Percentiles rank a stretch among this genome's conserved stretches.
Evolutionary conservation across 305 asterid species (phyloP).

Genomic region (Fraxinus baroniana): DNA sequence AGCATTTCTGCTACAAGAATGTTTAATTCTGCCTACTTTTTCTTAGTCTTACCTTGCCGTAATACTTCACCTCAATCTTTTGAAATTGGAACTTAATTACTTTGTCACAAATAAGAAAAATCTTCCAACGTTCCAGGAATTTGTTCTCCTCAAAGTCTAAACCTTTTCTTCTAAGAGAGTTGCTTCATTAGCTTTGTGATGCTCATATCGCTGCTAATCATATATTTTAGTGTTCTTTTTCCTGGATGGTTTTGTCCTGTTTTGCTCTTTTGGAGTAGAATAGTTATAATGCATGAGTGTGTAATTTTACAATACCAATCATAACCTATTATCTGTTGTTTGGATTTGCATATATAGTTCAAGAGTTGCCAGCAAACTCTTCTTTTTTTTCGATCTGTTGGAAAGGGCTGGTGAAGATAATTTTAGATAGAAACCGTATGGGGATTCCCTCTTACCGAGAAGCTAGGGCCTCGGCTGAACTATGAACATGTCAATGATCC

Average conservation of each 20-base stretch:
- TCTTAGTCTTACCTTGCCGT: too few relatives aligned
- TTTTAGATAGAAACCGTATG: too few relatives aligned
- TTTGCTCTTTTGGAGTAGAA: too few relatives aligned
- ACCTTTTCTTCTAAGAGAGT: not conserved
- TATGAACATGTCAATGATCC: conserved; percentile 67
- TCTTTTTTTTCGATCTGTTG: conserved; percentile 42
- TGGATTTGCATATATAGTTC: conserved; percentile 80
- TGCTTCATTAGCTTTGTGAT: not conserved
- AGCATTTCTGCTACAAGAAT: too few relatives aligned
- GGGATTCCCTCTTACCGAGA: conserved; percentile 39
- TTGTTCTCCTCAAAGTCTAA: not conserved
- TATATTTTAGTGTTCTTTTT: too few relatives aligned
- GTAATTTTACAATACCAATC: too few relatives aligned
- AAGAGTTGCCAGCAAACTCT: conserved; percentile 74
- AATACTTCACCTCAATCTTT: too few relatives aligned
- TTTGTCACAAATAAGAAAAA: not conserved
- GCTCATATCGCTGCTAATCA: not conserved
- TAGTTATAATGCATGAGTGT: too few relatives aligned
- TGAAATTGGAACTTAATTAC: not conserved
- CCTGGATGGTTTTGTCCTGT: too few relatives aligned
- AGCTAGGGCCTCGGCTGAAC: conserved; percentile 56
- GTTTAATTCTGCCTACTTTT: too few relatives aligned
- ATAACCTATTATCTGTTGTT: not conserved
- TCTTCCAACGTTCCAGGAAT: not conserved
- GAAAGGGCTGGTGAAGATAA: conserved; percentile 30